Base-by-base conservation (phyloP, 163 green algal genomes). In the Volvox carteri region DNA sequence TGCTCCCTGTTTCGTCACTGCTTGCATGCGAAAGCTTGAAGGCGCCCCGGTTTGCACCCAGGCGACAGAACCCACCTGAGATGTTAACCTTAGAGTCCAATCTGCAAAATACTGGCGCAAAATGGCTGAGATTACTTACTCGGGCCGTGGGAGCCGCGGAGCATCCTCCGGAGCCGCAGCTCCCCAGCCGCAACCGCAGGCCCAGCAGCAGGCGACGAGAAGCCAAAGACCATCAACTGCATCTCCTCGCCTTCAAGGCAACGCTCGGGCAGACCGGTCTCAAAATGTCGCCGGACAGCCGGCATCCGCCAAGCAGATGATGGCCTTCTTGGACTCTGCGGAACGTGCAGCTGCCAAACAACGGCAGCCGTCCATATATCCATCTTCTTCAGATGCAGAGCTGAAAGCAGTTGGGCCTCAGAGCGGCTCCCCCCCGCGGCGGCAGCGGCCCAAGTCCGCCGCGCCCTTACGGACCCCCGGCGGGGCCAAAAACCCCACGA, bases 111-210 rank as follows among this genome's bases (percentile, higher is more conserved):
- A 41, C 8, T 18, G n/a, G 16, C 7, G 30, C 14, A 18, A 77
- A 50, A 84, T 84, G 75, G 75, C 75, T 9, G 75, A 84, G 42
- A 68, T 84, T 25, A 70, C 48, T 6, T 84, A 84, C 50, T 67
- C 75, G n/a, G 75, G 75, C 16, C 50, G 75, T 4, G 75, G 75
- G 16, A 62, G 48, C 50, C 30, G 75, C 44, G 44, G 44, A 46
- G 44, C 44, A 30, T 2, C 23, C 7, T 30, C n/a, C 1, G 46
- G 4, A 62, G 25, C 44, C 33, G 44, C 44, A 30, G 74, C 8
- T 23, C 74, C 46, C 2, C 68, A 77, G 42, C 41, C 41, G 2
- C 39, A 37, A 35, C 72, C 41, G 44, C 74, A 52, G 3, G 8
- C 5, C 37, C 68, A 81, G 44, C 74, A 67, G 74, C 74, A 81